Evolutionary conservation across 1,139 yeast genomes (phyloP).

Genomic region (Nakaseomyces uthaithaninus): DNA sequence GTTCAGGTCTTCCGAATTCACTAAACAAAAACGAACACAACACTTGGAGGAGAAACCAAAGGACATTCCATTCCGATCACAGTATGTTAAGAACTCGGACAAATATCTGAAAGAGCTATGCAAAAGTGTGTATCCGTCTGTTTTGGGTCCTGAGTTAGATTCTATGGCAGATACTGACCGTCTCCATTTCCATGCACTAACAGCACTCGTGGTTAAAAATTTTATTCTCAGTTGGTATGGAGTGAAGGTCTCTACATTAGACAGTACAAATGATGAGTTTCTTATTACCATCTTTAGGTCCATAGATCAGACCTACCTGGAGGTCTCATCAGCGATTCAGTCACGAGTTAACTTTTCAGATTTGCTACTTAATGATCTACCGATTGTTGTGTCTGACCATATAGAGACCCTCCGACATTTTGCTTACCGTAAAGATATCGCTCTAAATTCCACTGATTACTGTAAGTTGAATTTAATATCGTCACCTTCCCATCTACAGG

Average conservation of each 20-base stretch:
- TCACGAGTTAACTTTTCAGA: slow-evolving; percentile 6
- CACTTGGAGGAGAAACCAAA: not conserved
- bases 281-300: slow-evolving; percentile 16
- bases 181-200: slow-evolving; percentile 22
- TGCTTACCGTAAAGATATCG: slow-evolving; percentile 5
- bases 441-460: not conserved
- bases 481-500: not conserved
- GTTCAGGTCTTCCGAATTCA: not conserved
- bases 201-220: slow-evolving; percentile 23
- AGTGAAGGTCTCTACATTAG: slow-evolving; percentile 16
- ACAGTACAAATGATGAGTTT: slow-evolving; percentile 22
- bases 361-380: not conserved
- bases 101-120: slow-evolving; percentile 26
- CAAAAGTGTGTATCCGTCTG: slow-evolving; percentile 20
- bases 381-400: slow-evolving; percentile 19
- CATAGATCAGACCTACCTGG: slow-evolving; percentile 11
- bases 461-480: not conserved
- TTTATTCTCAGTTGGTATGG: slow-evolving; percentile 30
- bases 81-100: slow-evolving; percentile 17
- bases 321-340: not conserved
- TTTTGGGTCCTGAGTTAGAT: slow-evolving; percentile 14
- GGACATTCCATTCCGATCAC: slow-evolving; percentile 18
- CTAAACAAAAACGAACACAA: not conserved
- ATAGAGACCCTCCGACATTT: slow-evolving; percentile 13
- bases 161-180: slow-evolving; percentile 12